Base-by-base conservation (phyloP, 352 stramenopile species). In the Phytophthora fragariaefolia region DNA sequence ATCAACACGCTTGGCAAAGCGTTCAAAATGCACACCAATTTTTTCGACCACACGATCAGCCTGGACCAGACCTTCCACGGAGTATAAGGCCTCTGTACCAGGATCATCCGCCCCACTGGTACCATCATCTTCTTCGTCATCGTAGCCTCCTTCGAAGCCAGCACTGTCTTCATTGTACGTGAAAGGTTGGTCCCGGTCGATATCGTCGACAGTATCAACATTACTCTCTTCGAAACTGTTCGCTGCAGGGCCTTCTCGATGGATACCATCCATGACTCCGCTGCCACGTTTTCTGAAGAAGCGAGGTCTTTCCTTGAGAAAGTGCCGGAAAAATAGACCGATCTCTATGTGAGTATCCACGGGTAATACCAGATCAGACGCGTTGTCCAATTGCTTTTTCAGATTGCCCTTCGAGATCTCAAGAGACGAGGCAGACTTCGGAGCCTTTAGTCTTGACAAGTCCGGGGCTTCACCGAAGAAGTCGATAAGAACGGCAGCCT, bases 1-100 rank as follows among this genome's bases (percentile, higher is more conserved):
- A 71, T 99, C 97, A 15, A 99, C 97, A 56, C 96, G 96, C 70
- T 99, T 99, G 17, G 97, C 97, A 36, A 97, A 85, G 13, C 87
- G 94, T 24, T 97, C 96, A 68, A 98, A 99, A 52, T 93, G 78
- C 8, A 97, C 84, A 47, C 97, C 79, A 62, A 99, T 89, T 64
- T 98, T 99, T 56, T 99, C 89, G 4, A 99, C 92, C 12, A 98
- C 90, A 27, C 96, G 83, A 42, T 97, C 87, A 22, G 91, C 93
- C 22, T 95, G 78, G 9, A 99, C 71, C 15, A 97, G 74, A 23
- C 67, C 76, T 45, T 84, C 68, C 0, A 72, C 71, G 5, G 82
- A 90, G 50, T 89, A 91, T 62, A 78, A 42, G 2, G 53, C 15
- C 50, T 73, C 66, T 9, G 58, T 53, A 12, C 32, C 52, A 52